Base-by-base conservation (phyloP, 768 basidiomycete genomes). In the Tulasnella sp. region DNA sequence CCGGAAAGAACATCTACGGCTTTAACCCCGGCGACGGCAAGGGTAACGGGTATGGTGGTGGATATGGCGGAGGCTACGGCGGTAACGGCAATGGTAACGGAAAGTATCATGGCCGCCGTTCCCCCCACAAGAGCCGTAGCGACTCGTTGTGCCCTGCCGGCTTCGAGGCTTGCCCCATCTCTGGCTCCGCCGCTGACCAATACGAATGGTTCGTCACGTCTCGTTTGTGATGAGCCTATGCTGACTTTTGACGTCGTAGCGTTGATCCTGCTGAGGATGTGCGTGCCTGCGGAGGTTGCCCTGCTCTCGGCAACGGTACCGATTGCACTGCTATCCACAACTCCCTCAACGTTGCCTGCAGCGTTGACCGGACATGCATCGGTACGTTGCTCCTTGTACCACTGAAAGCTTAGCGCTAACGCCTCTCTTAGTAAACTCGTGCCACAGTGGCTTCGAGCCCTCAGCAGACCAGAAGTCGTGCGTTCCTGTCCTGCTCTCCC, bases 211-310 rank as follows among this genome's bases (percentile, higher is more conserved):
- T 9, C 27, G 63, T 61, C 6, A 6, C 19, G n/a, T 3, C 25
- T 46, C 0, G 7, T 3, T 7, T 14, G n/a, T 43, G 11, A 49
- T 25, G 12, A 15, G 17, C 8, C 8, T 2, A 9, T 43, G 39
- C 23, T 43, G 3, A 25, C 54, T 19, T 27, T 34, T 29, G 11
- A 5, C 21, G 39, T 3, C 21, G 9, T 23, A 63, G 73, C 65
- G 63, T 88, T 50, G 83, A 89, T 68, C 75, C 75, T 29, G 62
- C 68, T 15, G 70, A 70, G 41, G 84, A 87, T 59, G 74, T 88
- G 43, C 73, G 79, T 59, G 80, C 81, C 12, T 89, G 86, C 68
- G 86, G 86, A 61, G 86, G 87, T 27, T 89, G 86, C 65, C 68
- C 77, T 2, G 74, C 77, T 15, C 68, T 76, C n/a, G 79, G 79